Conservation (phyloP, 306 rosid genomes). For the Pterocarpus santalinus region DNA sequence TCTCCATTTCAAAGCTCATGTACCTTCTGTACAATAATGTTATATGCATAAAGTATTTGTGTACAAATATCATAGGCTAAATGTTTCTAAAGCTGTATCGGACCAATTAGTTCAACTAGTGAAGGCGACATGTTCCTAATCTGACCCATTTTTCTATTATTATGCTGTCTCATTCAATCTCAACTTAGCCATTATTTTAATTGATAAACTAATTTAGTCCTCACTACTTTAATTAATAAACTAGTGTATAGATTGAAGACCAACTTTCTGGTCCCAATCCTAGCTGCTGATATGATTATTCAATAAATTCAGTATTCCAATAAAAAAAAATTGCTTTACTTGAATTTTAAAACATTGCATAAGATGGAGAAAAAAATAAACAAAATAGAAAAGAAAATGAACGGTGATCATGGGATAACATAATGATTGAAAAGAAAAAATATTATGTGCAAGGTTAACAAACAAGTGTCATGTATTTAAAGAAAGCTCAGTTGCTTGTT, state of each 20-base stretch:
- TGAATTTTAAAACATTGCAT: neutral
- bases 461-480: slow-evolving; percentile 36
- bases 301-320: no score
- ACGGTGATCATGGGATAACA: neutral
- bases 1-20: no score
- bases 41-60: no score
- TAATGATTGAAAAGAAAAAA: neutral
- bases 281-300: no score
- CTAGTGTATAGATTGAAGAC: no score
- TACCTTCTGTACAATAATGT: no score
- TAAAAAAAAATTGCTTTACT: no score
- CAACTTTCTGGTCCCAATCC: no score
- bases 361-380: neutral
- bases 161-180: neutral
- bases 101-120: neutral
- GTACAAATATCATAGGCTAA: neutral
- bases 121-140: neutral
- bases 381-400: neutral
- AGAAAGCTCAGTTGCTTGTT: slow-evolving; percentile 25
- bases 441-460: neutral
- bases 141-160: neutral
- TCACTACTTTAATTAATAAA: neutral
- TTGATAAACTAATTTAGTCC: neutral
- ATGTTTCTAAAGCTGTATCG: neutral
- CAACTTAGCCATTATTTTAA: neutral